phyloP scores from a whole-genome alignment of 768 basidiomycete species.

The Mycena haematopus region DNA sequence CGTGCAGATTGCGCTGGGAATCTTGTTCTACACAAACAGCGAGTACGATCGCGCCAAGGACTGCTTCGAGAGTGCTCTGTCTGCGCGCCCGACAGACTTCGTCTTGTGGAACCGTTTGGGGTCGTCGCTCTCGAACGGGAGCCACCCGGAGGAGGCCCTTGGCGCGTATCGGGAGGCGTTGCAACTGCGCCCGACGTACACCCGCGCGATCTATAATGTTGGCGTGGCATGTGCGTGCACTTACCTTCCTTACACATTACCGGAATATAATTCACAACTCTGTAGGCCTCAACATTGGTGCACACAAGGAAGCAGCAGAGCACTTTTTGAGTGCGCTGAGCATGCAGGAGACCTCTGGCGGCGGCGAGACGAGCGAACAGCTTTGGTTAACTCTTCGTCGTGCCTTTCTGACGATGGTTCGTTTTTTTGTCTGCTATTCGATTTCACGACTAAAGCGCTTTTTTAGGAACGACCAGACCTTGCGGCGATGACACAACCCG shows the following conservation, averaged over 20 bases:
- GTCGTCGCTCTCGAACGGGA: conserved; percentile 93
- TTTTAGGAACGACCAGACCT: conserved; percentile 82
- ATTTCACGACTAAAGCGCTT: not conserved
- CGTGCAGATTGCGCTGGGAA: conserved; percentile 91
- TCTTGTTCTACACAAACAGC: conserved; percentile 87
- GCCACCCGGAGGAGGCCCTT: conserved; percentile 91
- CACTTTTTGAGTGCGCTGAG: conserved; percentile 89
- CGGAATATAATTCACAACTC: not conserved
- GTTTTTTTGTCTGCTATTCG: conserved; percentile 22
- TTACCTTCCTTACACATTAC: not conserved
- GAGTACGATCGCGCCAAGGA: conserved; percentile 92
- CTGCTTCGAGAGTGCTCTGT: conserved; percentile 90
- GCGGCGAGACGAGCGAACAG: conserved; percentile 76
- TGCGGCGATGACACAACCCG: conserved; percentile 73
- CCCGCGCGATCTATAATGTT: conserved; percentile 96
- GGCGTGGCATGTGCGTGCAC: conserved; percentile 89
- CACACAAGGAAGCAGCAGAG: conserved; percentile 93
- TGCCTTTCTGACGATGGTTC: conserved; percentile 81
- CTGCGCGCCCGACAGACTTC: conserved; percentile 88
- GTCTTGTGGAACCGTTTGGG: conserved; percentile 95
- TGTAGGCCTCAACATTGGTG: conserved; percentile 93
- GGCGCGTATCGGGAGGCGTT: conserved; percentile 91
- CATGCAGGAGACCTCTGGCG: conserved; percentile 74
- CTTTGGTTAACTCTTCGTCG: conserved; percentile 91
- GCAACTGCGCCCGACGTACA: conserved; percentile 91